Evolutionary conservation across 345 rosid genomes (phyloP).

Genomic region (Brassica nigra): DNA sequence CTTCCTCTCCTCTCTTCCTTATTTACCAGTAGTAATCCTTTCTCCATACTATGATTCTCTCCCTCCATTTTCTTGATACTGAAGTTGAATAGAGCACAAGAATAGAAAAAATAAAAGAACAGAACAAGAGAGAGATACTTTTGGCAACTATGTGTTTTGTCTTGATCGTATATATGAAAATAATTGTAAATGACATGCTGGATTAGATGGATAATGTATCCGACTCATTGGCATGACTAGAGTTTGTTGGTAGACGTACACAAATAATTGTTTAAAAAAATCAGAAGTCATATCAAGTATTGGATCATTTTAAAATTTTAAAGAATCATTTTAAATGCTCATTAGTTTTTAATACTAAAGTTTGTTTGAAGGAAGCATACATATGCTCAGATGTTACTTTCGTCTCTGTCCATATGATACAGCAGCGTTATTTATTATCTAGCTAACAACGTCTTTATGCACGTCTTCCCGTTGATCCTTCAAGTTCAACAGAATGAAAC

Average conservation of each 20-base stretch:
- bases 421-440: background rate
- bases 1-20: background rate
- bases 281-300: background rate
- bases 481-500: background rate
- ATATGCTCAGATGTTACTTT: background rate
- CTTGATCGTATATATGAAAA: background rate
- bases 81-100: background rate
- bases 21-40: slow-evolving; percentile 24
- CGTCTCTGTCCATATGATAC: background rate
- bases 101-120: background rate
- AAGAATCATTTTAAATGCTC: background rate
- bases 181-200: background rate
- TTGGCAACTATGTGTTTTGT: background rate
- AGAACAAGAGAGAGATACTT: background rate
- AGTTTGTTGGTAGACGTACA: background rate
- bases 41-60: slow-evolving; percentile 23
- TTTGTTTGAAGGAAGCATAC: background rate
- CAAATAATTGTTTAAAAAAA: background rate
- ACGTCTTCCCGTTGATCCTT: slow-evolving; percentile 1
- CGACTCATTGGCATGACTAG: background rate
- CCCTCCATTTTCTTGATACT: background rate
- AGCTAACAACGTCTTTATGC: background rate
- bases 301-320: background rate
- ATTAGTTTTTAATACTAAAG: background rate
- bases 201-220: background rate